phyloP scores from a whole-genome alignment of 495 filamentous ascomycete genomes.

The Amphirosellinia nigrospora region DNA sequence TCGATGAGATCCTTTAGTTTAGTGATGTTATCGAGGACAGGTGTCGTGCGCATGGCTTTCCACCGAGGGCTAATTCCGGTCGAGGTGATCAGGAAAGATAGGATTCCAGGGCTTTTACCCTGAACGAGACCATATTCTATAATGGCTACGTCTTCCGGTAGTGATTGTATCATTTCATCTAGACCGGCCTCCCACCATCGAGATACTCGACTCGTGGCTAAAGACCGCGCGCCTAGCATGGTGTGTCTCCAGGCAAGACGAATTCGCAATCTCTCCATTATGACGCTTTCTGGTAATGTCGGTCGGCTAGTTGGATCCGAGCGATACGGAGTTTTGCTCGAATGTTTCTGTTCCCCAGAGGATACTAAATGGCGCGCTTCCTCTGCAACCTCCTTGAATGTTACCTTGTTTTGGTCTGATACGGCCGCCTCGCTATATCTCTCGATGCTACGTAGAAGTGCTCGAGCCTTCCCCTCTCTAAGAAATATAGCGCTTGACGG shows the following conservation, averaged over 20 bases:
- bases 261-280: slow-evolving; percentile 18
- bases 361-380: slow-evolving; percentile 3
- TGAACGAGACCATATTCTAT: slow-evolving; percentile 14
- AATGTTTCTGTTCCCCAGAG: slow-evolving; percentile 9
- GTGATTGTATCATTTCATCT: not conserved
- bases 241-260: slow-evolving; percentile 10
- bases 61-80: not conserved
- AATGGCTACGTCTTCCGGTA: slow-evolving; percentile 8
- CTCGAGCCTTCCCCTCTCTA: slow-evolving; percentile 20
- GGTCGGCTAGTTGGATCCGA: not conserved
- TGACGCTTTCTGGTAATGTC: not conserved
- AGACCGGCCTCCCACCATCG: slow-evolving; percentile 11
- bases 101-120: slow-evolving; percentile 7
- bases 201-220: not conserved
- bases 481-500: slow-evolving; percentile 7
- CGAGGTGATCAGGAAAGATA: slow-evolving; percentile 18
- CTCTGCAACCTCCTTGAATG: slow-evolving; percentile 15
- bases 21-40: not conserved
- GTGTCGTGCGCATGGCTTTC: slow-evolving; percentile 1
- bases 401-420: not conserved
- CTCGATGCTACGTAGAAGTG: slow-evolving; percentile 17
- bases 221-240: not conserved
- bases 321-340: not conserved
- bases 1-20: slow-evolving; percentile 10
- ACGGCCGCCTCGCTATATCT: slow-evolving; percentile 13